Evolutionary conservation across 164 flowering plant species (phyloP).

Genomic region (Chimonanthus praecox): DNA sequence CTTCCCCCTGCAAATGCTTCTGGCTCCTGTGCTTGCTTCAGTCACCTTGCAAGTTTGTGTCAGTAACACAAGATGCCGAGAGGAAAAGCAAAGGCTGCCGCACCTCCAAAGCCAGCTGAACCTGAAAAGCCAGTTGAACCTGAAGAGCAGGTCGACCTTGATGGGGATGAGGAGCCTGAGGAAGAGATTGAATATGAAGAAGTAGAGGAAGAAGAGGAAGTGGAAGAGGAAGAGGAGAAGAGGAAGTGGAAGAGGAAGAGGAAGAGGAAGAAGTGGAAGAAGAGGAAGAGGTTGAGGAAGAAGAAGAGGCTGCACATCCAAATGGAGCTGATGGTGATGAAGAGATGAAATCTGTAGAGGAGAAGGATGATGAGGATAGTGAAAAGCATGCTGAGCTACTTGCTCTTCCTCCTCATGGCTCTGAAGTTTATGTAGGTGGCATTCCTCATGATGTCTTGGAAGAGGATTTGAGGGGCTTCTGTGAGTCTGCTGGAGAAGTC

Average conservation of each 20-base stretch:
- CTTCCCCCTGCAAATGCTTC: slow-evolving; percentile 71
- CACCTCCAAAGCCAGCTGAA: slow-evolving; percentile 35
- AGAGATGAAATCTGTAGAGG: slow-evolving; percentile 28
- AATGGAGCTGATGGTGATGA: slow-evolving; percentile 30
- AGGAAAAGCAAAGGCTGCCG: slow-evolving; percentile 35
- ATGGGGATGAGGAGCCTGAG: slow-evolving; percentile 56
- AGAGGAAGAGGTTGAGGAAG: slow-evolving; percentile 33
- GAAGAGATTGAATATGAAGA: slow-evolving; percentile 59
- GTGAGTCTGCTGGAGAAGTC: slow-evolving; percentile 73
- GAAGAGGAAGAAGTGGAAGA: slow-evolving; percentile 48
- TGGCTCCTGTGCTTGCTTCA: slow-evolving; percentile 69
- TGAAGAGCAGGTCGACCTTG: slow-evolving; percentile 37
- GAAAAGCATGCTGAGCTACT: slow-evolving; percentile 75
- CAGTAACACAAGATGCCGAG: slow-evolving; percentile 71
- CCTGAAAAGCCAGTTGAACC: slow-evolving; percentile 35
- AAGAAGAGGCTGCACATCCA: slow-evolving; percentile 23
- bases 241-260: slow-evolving; percentile 41
- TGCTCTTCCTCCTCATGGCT: slow-evolving; percentile 91
- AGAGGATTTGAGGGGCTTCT: slow-evolving; percentile 58
- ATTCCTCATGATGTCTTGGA: slow-evolving; percentile 62
- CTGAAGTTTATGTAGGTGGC: slow-evolving; percentile 84
- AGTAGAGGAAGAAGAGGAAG: slow-evolving; percentile 69
- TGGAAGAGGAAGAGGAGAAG: slow-evolving; percentile 64
- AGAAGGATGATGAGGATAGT: slow-evolving; percentile 42
- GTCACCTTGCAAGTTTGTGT: slow-evolving; percentile 56